Evolutionary conservation across 2,329 filamentous ascomycete genomes (phyloP).

Genomic region (Cytospora chrysosperma): DNA sequence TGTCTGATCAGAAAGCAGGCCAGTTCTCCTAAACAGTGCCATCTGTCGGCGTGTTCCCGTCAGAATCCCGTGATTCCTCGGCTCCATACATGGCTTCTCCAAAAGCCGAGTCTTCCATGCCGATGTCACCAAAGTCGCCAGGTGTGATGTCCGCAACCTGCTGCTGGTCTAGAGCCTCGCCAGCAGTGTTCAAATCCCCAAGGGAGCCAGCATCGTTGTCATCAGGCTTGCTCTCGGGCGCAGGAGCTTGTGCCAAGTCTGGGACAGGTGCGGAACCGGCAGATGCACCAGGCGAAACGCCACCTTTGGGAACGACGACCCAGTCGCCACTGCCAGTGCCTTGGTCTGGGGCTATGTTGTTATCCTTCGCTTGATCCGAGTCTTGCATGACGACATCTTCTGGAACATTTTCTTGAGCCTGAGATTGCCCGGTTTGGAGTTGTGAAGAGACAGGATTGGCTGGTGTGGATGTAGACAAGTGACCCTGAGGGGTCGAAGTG

Average conservation of each 20-base stretch:
- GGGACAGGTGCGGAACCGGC: neutral
- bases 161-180: constrained; percentile 65
- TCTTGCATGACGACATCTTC: constrained; percentile 44
- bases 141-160: constrained; percentile 47
- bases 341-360: constrained; percentile 52
- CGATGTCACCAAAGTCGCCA: constrained; percentile 55
- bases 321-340: constrained; percentile 63
- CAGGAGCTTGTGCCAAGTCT: neutral
- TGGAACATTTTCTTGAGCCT: constrained; percentile 25
- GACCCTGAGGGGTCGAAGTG: constrained; percentile 60
- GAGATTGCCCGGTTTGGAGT: constrained; percentile 34
- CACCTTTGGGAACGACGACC: constrained; percentile 71
- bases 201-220: constrained; percentile 56
- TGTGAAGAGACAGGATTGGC: constrained; percentile 47
- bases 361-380: constrained; percentile 38
- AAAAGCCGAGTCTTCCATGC: constrained; percentile 78
- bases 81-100: constrained; percentile 77
- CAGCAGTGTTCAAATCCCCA: constrained; percentile 64
- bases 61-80: constrained; percentile 33
- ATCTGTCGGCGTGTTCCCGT: constrained; percentile 38
- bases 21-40: constrained; percentile 28
- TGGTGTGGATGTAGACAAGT: constrained; percentile 59
- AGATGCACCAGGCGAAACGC: constrained; percentile 38
- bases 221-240: constrained; percentile 31
- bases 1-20: neutral